Conservation (phyloP, 305 asterid genomes). For the Fraxinus angustifolia region DNA sequence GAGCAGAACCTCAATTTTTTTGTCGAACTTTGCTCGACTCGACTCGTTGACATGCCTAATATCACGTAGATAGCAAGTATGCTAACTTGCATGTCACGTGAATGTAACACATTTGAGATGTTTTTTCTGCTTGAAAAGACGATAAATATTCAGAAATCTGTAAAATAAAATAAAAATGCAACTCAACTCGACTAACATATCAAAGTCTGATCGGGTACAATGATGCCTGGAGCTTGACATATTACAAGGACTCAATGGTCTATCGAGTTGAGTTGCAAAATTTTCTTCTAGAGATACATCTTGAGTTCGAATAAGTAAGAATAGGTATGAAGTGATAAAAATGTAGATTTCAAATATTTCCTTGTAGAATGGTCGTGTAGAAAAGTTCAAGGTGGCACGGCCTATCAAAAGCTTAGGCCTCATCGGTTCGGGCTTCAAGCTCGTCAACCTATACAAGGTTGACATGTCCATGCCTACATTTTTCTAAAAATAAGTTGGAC, state of each 20-base stretch:
- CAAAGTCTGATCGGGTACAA: too few species aligned
- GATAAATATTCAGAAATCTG: neutral
- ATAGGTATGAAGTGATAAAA: neutral
- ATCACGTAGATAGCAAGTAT: neutral
- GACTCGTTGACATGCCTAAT: too few species aligned
- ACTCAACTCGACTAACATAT: neutral
- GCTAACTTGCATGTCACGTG: too few species aligned
- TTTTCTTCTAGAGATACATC: neutral
- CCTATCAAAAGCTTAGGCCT: neutral
- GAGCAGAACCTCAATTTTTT: too few species aligned
- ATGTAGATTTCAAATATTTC: neutral
- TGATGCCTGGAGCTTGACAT: neutral
- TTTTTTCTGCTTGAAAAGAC: too few species aligned
- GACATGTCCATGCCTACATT: neutral
- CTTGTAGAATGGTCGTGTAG: neutral
- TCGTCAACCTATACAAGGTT: neutral
- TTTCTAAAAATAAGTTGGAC: too few species aligned
- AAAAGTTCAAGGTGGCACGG: neutral
- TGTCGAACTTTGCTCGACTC: too few species aligned
- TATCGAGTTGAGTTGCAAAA: neutral
- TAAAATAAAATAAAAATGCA: neutral
- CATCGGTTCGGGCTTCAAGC: neutral
- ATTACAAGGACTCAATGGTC: neutral
- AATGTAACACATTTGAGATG: neutral
- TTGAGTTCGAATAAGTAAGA: neutral